Evolutionary conservation across 169 alveolate genomes (phyloP).

Genomic region (Neospora caninum): DNA sequence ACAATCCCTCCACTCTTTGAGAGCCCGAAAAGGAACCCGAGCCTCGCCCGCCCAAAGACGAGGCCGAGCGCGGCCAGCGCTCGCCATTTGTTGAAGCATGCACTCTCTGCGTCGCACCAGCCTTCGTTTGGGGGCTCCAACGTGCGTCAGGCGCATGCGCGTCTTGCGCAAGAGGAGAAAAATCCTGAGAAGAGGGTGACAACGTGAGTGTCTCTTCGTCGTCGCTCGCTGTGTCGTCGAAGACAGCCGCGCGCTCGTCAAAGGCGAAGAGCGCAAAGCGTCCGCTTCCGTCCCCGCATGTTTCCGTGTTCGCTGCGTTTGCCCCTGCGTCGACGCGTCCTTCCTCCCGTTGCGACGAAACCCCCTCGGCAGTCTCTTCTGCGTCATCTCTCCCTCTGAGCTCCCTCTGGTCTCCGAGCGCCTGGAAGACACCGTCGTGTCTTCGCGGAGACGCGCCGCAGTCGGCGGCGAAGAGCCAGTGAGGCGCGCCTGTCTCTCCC

Average conservation of each 20-base stretch:
- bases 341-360: too few species aligned
- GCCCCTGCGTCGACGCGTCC: too few species aligned
- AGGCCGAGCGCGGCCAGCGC: neutral
- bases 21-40: neutral
- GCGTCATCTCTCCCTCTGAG: neutral
- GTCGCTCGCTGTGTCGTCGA: slow-evolving; percentile 8
- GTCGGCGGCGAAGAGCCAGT: neutral
- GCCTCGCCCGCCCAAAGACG: neutral
- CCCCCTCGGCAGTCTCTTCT: neutral
- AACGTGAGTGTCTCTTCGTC: neutral
- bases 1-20: neutral
- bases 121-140: neutral
- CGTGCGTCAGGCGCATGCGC: too few species aligned
- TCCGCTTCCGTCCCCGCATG: neutral
- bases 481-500: neutral
- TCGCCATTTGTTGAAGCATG: too few species aligned
- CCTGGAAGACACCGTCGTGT: too few species aligned
- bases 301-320: too few species aligned
- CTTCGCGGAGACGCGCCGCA: too few species aligned
- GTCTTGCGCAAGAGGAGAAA: neutral
- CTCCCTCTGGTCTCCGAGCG: neutral
- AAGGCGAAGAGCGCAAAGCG: neutral
- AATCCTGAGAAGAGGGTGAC: neutral
- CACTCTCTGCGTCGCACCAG: neutral
- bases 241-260: slow-evolving; percentile 16